A percentile compares a stretch with the other conserved stretches of the same genome.
Evolutionary conservation across 345 rosid species (phyloP).

Genomic region (Xanthoceras sorbifolium): DNA sequence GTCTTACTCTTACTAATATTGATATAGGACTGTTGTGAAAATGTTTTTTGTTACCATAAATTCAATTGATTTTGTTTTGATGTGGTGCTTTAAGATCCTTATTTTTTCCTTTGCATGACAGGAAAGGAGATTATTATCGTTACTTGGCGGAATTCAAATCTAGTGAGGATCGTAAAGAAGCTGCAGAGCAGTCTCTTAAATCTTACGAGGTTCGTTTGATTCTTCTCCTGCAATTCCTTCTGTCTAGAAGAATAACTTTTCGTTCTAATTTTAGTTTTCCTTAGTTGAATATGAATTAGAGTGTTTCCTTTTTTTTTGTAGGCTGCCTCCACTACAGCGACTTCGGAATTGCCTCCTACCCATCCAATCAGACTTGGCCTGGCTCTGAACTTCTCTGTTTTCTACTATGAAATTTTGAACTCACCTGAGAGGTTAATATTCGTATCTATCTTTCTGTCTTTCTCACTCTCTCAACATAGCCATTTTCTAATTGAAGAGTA

Average conservation of each 20-base stretch:
- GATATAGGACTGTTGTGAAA: neutral
- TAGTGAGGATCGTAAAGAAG: conserved; percentile 51
- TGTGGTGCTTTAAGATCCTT: neutral
- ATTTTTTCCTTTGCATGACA: conserved; percentile 17
- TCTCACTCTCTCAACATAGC: neutral
- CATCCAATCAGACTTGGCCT: conserved; percentile 88
- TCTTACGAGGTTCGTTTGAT: conserved; percentile 49
- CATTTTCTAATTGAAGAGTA: neutral
- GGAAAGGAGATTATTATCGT: conserved; percentile 64
- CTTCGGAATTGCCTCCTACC: conserved; percentile 61
- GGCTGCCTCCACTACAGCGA: conserved; percentile 55
- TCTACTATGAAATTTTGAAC: conserved; percentile 83
- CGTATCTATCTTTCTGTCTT: neutral
- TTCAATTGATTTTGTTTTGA: neutral
- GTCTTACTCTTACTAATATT: neutral
- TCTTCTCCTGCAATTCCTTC: neutral
- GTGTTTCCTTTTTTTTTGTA: conserved; percentile 19
- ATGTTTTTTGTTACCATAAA: neutral
- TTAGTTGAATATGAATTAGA: neutral
- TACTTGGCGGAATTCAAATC: conserved; percentile 55
- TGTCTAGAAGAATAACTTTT: neutral
- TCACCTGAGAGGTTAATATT: conserved; percentile 68
- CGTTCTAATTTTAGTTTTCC: neutral
- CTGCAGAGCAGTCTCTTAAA: conserved; percentile 57
- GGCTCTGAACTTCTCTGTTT: conserved; percentile 86